A percentile compares a stretch with the other conserved stretches of the same genome.
phyloP scores from a whole-genome alignment of 2,329 filamentous ascomycete genomes.

The Chaetomium sp. region DNA sequence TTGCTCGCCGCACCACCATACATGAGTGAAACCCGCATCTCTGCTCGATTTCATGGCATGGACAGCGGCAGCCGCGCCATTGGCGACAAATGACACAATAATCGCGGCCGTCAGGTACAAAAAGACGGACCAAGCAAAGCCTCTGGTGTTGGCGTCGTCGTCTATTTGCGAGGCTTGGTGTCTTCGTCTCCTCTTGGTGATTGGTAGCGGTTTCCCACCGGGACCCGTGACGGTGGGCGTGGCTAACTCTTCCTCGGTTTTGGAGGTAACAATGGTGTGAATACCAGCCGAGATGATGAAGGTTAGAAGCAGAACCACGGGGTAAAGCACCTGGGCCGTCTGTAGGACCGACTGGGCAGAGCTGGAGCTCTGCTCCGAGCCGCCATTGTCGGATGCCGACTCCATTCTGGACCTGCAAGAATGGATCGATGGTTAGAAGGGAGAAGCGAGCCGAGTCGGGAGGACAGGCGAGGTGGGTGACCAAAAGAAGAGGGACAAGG shows the following conservation, averaged over 20 bases:
- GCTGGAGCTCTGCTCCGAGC: constrained; percentile 9
- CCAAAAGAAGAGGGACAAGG: background rate
- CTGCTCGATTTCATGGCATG: constrained; percentile 61
- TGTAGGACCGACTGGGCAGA: constrained; percentile 38
- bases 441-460: background rate
- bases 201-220: constrained; percentile 80
- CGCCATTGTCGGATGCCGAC: constrained; percentile 9
- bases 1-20: constrained; percentile 75
- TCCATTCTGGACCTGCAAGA: constrained; percentile 23
- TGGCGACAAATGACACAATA: constrained; percentile 68
- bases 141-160: constrained; percentile 53
- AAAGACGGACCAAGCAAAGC: constrained; percentile 64
- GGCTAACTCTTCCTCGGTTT: constrained; percentile 42
- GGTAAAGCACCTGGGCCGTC: constrained; percentile 45
- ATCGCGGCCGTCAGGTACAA: constrained; percentile 66
- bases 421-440: background rate
- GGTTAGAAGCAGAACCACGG: constrained; percentile 44
- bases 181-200: constrained; percentile 44
- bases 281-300: constrained; percentile 46
- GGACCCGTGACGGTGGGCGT: constrained; percentile 60
- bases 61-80: constrained; percentile 64
- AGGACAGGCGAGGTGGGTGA: background rate
- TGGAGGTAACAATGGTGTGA: constrained; percentile 47
- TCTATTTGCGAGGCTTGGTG: constrained; percentile 8
- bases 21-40: constrained; percentile 37